Conservation (phyloP, 1,284 basidiomycete genomes). For the Ceratobasidium sp. region DNA sequence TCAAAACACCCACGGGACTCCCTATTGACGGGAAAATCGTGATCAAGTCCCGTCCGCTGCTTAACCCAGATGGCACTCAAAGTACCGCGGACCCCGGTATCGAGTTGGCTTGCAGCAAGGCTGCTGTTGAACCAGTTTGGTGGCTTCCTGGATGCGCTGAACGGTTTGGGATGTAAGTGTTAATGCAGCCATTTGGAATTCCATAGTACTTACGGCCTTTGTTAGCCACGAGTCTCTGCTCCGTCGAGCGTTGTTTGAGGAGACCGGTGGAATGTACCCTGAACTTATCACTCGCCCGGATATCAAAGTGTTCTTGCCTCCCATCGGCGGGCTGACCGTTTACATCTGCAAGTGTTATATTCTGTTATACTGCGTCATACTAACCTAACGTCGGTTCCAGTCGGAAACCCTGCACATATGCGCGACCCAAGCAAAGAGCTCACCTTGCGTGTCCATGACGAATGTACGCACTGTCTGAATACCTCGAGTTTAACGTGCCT, state of each 20-base stretch:
- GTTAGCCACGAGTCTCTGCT: constrained; percentile 82
- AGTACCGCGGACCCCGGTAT: constrained; percentile 79
- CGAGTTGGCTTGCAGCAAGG: constrained; percentile 88
- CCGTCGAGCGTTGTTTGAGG: constrained; percentile 91
- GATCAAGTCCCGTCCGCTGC: constrained; percentile 68
- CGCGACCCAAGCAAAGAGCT: constrained; percentile 85
- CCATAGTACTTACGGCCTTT: constrained; percentile 19
- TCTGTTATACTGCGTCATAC: constrained; percentile 50
- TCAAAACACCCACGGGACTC: constrained; percentile 72
- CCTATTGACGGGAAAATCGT: constrained; percentile 87
- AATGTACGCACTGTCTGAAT: constrained; percentile 69
- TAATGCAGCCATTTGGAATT: neutral
- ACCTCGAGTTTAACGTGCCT: constrained; percentile 50
- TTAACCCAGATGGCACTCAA: constrained; percentile 69
- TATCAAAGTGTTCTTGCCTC: constrained; percentile 95
- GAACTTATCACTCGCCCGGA: constrained; percentile 95
- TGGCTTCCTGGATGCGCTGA: constrained; percentile 93
- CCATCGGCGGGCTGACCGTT: constrained; percentile 90
- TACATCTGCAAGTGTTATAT: constrained; percentile 78
- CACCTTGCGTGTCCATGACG: constrained; percentile 93
- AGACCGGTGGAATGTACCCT: constrained; percentile 96
- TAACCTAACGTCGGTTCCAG: constrained; percentile 56
- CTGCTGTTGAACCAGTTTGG: constrained; percentile 94
- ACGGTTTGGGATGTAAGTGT: constrained; percentile 84
- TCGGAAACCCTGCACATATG: constrained; percentile 84